Evolutionary conservation across 75 land plant genomes (phyloP).

Genomic region (Azolla pinnata): DNA sequence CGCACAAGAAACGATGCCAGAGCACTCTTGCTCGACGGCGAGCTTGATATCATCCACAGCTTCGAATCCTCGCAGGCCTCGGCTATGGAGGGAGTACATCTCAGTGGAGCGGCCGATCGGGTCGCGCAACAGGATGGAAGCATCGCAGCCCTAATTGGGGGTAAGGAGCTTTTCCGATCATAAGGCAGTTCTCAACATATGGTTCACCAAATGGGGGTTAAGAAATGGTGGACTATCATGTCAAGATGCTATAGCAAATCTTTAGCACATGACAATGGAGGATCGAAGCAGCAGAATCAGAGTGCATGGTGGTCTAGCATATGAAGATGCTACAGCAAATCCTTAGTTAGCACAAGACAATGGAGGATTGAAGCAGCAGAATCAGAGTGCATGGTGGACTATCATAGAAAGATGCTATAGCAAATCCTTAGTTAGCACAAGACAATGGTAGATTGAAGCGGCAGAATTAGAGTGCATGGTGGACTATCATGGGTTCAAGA

Average conservation of each 20-base stretch:
- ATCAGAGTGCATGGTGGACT: too few relatives aligned
- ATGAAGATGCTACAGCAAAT: too few relatives aligned
- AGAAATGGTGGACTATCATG: background rate
- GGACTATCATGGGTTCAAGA: too few relatives aligned
- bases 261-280: background rate
- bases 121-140: constrained; percentile 40
- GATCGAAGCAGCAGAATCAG: background rate
- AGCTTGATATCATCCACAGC: constrained; percentile 53
- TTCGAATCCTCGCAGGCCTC: constrained; percentile 45
- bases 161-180: background rate
- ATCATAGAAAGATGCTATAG: too few relatives aligned
- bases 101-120: constrained; percentile 26
- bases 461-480: too few relatives aligned
- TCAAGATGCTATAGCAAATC: background rate
- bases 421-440: too few relatives aligned
- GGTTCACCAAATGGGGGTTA: background rate
- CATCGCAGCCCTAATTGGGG: constrained; percentile 61
- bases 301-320: background rate
- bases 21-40: constrained; percentile 46
- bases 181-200: background rate
- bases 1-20: constrained; percentile 58
- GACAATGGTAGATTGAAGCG: too few relatives aligned
- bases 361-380: too few relatives aligned
- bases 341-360: too few relatives aligned
- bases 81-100: constrained; percentile 28